phyloP scores from a whole-genome alignment of 805 yeast species.

The Metschnikowia santaceciliae region DNA sequence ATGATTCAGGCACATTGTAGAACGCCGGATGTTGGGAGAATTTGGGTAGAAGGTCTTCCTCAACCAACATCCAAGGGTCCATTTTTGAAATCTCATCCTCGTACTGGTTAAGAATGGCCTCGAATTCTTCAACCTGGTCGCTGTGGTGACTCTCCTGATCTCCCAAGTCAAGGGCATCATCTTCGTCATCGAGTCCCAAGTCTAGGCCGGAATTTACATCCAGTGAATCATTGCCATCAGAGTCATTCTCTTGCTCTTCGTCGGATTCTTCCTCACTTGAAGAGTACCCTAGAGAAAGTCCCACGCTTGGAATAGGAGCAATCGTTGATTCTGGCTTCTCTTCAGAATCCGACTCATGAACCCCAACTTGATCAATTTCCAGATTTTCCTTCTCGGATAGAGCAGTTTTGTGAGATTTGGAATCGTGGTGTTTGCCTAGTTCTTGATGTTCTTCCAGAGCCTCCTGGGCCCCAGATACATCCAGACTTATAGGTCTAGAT shows the following conservation, averaged over 20 bases:
- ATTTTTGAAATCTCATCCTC: conserved; percentile 25
- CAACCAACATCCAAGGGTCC: conserved; percentile 37
- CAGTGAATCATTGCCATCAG: neutral
- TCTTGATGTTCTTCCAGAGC: neutral
- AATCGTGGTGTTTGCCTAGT: neutral
- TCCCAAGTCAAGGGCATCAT: neutral
- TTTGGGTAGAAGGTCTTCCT: conserved; percentile 31
- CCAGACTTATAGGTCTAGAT: neutral
- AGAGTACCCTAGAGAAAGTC: conserved; percentile 22
- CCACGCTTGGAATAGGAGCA: conserved; percentile 1
- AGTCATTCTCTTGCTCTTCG: conserved; percentile 3
- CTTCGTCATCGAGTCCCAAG: conserved; percentile 13
- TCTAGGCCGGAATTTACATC: conserved; percentile 13
- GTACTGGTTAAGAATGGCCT: conserved; percentile 23
- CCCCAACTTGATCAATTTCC: neutral
- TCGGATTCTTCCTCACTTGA: conserved; percentile 21
- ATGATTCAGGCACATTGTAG: conserved; percentile 20
- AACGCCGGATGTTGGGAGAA: conserved; percentile 27
- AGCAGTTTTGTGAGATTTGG: neutral
- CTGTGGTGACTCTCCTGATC: neutral
- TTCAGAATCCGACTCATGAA: neutral
- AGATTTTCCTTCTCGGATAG: neutral
- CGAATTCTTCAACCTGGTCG: conserved; percentile 17
- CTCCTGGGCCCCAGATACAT: neutral
- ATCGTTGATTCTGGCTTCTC: neutral